Evolutionary conservation across 495 filamentous ascomycete species (phyloP), one percentile per base, ranked within the genome.

Genomic region (Penicillium canariense): DNA sequence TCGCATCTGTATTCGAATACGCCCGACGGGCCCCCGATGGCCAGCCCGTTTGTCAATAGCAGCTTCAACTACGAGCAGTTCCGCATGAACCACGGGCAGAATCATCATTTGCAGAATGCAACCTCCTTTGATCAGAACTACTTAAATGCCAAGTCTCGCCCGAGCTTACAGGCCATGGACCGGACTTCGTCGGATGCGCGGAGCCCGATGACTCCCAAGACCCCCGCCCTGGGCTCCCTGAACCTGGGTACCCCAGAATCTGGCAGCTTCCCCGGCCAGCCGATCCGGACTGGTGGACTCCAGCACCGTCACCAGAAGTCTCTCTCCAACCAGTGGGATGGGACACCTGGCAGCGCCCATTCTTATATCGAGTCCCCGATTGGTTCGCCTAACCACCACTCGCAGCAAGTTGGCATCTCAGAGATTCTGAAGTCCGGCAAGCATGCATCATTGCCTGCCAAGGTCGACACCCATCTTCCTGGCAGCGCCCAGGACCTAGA

Each of bases 341-440:
- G 83, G 52, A 92, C 87, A 2, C 87, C 90, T 5, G 86, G 85
- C 31, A 94, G 90, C 65, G 70, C 84, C 4, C 85, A 86, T 14
- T 94, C 89, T 12, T 91, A 87, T 65, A 81, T 86, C 26, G 90
- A 91, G 38, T 95, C 91, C 3, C 89, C 89, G 0, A 87, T 93
- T 55, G 83, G 85, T 4, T 91, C 88, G 0, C 88, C 88, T 12
- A 70, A 68, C 54, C 79, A 75, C 60, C 80, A 63, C 28, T 77
- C 69, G 31, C 79, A 79, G 47, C 84, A 87, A 55, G 72, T 78
- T 18, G 84, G 84, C 28, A 88, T 89, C 38, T 83, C 85, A 1
- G 86, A 89, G 50, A 81, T 89, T 48, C 70, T 89, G 42, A 84
- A 84, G 59, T 83, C 81, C 36, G 84, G 81, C 34, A 86, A 85